Evolutionary conservation across 768 basidiomycete species (phyloP), one percentile per base, ranked within the genome.

Genomic region (Amyloporia xantha): DNA sequence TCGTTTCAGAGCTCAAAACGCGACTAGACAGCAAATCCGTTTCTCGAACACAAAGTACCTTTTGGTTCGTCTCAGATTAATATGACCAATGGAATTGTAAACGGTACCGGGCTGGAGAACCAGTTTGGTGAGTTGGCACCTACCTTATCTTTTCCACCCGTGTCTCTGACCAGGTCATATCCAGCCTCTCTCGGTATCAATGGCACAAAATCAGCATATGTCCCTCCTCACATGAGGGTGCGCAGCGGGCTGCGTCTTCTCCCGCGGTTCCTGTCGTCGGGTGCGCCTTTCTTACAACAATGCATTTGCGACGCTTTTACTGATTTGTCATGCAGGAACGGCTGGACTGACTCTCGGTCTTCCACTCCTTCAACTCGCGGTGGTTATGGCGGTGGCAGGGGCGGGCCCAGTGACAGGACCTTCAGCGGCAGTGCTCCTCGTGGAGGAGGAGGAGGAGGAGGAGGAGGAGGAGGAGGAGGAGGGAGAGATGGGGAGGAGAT

Each of bases 31-130:
- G 63, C 55, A 62, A 59, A 45, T 47, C 47, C 55, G 55, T 53
- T 51, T 57, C 52, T 52, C 54, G 52, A 49, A 46, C 39, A 35
- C 37, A 42, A 28, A 45, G 13, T 51, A 55, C 59, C 48, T 47
- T 51, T 52, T 38, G 48, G 60, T 68, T 68, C 63, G 58, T 41
- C 57, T 55, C 56, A 48, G 53, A 64, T 66, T 74, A 77, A 84
- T 87, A 90, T 90, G 87, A 82, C 86, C 74, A 89, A 89, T 90
- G 87, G 85, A 80, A 79, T 81, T 76, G 80, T 87, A 85, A 87
- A 89, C 71, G 82, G 76, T 62, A 67, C 76, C 68, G 81, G 77
- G 71, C 71, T 89, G 62, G 86, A 90, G 76, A 72, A 74, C 65
- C 76, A 81, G 66, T 86, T 91, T 67, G 77, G 87, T 86, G 55